phyloP scores from a whole-genome alignment of 495 filamentous ascomycete species.

The Chlorociboria aeruginascens region DNA sequence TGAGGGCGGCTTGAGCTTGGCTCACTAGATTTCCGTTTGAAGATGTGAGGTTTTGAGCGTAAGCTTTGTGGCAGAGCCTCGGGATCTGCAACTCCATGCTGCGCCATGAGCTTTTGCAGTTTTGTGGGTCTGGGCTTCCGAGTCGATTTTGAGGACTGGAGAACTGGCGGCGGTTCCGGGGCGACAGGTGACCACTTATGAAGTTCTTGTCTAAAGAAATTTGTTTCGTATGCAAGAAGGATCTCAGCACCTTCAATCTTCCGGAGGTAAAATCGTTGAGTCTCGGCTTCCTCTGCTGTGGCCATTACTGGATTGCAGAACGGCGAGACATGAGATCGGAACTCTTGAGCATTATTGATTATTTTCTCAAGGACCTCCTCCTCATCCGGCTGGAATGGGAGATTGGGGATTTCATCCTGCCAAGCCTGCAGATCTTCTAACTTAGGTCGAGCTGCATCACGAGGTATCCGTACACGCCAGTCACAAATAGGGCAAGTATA shows the following conservation, averaged over 20 bases:
- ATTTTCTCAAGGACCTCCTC: constrained; percentile 75
- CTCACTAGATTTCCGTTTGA: constrained; percentile 40
- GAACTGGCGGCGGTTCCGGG: constrained; percentile 66
- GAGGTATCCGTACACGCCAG: constrained; percentile 93
- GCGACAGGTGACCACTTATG: constrained; percentile 95
- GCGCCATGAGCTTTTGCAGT: constrained; percentile 86
- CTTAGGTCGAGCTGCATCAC: constrained; percentile 94
- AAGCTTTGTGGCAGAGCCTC: constrained; percentile 78
- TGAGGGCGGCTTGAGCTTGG: constrained; percentile 18
- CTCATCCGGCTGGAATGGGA: constrained; percentile 96
- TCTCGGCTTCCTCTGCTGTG: constrained; percentile 74
- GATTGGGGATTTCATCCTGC: constrained; percentile 67
- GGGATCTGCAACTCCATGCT: constrained; percentile 73
- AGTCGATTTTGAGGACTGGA: constrained; percentile 82
- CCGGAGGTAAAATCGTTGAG: constrained; percentile 91
- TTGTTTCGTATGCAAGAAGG: constrained; percentile 81
- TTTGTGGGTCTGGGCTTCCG: constrained; percentile 96
- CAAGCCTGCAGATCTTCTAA: constrained; percentile 82
- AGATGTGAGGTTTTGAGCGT: constrained; percentile 58
- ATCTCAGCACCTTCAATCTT: constrained; percentile 99
- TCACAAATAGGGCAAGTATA: constrained; percentile 99
- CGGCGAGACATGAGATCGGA: constrained; percentile 68
- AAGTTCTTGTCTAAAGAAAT: constrained; percentile 91
- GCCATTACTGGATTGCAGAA: constrained; percentile 72
- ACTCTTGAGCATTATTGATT: constrained; percentile 69